Base-by-base conservation (phyloP, 2,329 filamentous ascomycete species). In the Pezicula carpinea region DNA sequence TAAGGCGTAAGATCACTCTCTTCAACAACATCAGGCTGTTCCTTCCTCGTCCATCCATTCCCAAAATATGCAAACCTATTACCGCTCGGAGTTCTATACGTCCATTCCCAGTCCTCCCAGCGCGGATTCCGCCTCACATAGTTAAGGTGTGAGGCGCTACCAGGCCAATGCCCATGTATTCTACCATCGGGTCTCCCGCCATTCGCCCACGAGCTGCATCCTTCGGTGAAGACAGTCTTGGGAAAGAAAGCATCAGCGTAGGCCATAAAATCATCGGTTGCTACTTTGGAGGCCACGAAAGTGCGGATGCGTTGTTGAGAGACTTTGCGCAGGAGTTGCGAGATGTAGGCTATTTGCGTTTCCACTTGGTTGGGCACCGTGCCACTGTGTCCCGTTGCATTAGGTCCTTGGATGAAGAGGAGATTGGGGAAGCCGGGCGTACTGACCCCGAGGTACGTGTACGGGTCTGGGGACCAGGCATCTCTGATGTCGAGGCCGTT, bases 141-240 rank as follows among this genome's bases (percentile, higher is more conserved):
- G 2, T 81, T 82, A 26, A 80, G 66, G 55, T 85, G 80, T 0
- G 76, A 70, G 1, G 82, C 82, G 53, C 80, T 85, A 0, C 84
- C 84, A 0, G 85, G 85, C 77, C 84, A 89, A 6, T 86, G 60
- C 0, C 83, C 84, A 52, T 86, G 81, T 19, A 89, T 80, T 4
- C 82, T 69, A 0, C 72, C 76, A 0, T 83, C 83, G 0, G 82
- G 76, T 5, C 67, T 66, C 0, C 80, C 80, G 11, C 84, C 80
- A 50, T 89, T 89, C 49, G 85, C 85, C 85, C 85, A 89, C 0
- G 79, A 84, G 34, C 77, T 80, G 61, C 85, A 89, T 47, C 79
- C 76, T 44, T 83, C 79, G 0, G 73, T 71, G 47, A 83, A 64
- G 2, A 80, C 76, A 0, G 76, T 80, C 18, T 64, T 72, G 0